phyloP scores from a whole-genome alignment of 345 rosid species.

The Sonneratia caseolaris region DNA sequence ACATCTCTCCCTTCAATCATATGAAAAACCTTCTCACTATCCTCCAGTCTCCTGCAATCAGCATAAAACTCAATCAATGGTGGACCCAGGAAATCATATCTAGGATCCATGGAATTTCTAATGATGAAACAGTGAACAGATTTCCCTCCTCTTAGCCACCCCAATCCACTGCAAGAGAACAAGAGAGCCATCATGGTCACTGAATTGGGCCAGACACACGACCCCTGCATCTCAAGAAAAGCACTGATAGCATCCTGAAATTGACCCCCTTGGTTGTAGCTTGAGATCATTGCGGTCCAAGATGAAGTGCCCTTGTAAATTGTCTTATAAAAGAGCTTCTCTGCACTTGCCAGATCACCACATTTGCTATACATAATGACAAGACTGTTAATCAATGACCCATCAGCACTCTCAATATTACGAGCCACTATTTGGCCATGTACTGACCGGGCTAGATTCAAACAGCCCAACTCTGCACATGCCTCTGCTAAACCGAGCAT shows the following conservation, averaged over 20 bases:
- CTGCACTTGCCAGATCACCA: constrained; percentile 54
- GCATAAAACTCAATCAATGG: constrained; percentile 57
- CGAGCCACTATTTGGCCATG: constrained; percentile 51
- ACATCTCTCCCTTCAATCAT: constrained; percentile 35
- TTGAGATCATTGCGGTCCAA: constrained; percentile 72
- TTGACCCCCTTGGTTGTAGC: constrained; percentile 45
- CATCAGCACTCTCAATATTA: constrained; percentile 22
- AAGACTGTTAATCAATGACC: constrained; percentile 39
- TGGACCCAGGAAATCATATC: constrained; percentile 45
- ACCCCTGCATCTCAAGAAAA: constrained; percentile 44
- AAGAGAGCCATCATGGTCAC: constrained; percentile 54
- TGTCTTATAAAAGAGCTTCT: constrained; percentile 30
- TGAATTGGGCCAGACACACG: constrained; percentile 37
- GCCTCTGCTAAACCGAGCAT: constrained; percentile 52
- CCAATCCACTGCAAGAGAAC: constrained; percentile 51
- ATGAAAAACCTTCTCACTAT: constrained; percentile 38
- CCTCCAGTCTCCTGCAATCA: constrained; percentile 33
- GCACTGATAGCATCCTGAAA: constrained; percentile 36
- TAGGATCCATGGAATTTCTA: constrained; percentile 29
- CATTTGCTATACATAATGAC: constrained; percentile 62
- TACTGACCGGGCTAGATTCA: constrained; percentile 60
- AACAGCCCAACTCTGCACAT: constrained; percentile 49
- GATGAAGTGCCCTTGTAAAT: constrained; percentile 25
- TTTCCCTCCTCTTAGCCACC: constrained; percentile 53
- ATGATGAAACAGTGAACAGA: constrained; percentile 58